phyloP scores from a whole-genome alignment of 768 basidiomycete species.

The Fomitopsis pulvina region DNA sequence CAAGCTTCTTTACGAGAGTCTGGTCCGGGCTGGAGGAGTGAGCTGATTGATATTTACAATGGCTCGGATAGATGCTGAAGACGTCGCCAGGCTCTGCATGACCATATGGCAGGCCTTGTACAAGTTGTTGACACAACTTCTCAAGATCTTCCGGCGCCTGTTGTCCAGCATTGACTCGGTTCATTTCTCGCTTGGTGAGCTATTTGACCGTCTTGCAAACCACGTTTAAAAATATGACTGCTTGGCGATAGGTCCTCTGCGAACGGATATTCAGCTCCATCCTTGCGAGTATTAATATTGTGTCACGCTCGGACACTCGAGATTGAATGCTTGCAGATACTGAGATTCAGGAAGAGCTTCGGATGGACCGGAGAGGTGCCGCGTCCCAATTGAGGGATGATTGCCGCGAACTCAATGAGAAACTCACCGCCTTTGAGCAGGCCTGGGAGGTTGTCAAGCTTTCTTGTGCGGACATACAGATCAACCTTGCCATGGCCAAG shows the following conservation, averaged over 20 bases:
- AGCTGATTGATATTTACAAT: neutral
- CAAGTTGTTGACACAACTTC: constrained; percentile 13
- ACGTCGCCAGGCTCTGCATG: constrained; percentile 16
- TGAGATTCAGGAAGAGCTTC: constrained; percentile 3
- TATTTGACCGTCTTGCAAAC: neutral
- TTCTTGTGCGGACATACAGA: constrained; percentile 15
- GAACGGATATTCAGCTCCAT: constrained; percentile 14
- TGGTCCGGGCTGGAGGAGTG: constrained; percentile 23
- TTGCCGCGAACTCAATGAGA: constrained; percentile 15
- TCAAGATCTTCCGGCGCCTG: constrained; percentile 18
- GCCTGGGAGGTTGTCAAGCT: constrained; percentile 23
- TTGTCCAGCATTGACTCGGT: constrained; percentile 18
- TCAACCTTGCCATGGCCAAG: constrained; percentile 19
- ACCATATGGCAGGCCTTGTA: constrained; percentile 21
- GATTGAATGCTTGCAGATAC: neutral
- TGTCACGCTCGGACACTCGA: neutral
- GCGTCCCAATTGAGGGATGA: constrained; percentile 10
- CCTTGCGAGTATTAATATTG: constrained; percentile 10
- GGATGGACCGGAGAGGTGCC: constrained; percentile 6
- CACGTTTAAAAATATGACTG: no score
- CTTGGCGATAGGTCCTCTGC: neutral
- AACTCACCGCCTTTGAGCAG: constrained; percentile 21
- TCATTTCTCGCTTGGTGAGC: constrained; percentile 17
- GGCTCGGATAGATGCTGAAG: neutral
- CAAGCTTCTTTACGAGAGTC: constrained; percentile 13